A percentile compares a stretch with the other conserved stretches of the same genome.
These are phyloP conservation scores for Kurtzmaniella quercitrusa DNA, from an alignment of 1,139 yeast genomes.

Conservation along the genomic window DNA sequence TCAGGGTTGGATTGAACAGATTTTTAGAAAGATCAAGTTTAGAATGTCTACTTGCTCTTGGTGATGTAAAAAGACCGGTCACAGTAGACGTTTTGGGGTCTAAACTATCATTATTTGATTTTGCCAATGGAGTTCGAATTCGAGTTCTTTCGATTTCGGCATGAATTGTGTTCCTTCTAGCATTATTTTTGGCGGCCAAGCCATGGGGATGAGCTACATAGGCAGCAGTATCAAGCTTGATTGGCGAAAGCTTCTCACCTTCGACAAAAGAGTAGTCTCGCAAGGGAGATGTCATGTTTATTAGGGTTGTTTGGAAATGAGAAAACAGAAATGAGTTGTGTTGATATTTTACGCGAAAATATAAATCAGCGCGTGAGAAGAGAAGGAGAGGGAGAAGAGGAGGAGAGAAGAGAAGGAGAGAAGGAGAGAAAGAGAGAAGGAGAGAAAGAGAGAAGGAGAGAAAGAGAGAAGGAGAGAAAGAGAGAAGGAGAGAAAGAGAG, in stretches of 20 bases:
- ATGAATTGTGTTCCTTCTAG: conserved; percentile 26
- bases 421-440: no score
- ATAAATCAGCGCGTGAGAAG: background rate
- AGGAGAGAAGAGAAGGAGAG: background rate
- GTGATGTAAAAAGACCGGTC: conserved; percentile 11
- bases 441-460: background rate
- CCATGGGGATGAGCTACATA: conserved; percentile 42
- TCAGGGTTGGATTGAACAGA: background rate
- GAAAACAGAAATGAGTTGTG: background rate
- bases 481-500: background rate
- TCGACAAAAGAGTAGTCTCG: conserved; percentile 6
- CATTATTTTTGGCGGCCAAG: conserved; percentile 31
- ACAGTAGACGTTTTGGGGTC: conserved; percentile 16
- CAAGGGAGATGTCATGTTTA: conserved; percentile 6
- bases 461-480: background rate
- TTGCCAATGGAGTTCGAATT: conserved; percentile 6
- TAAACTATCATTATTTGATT: conserved; percentile 25
- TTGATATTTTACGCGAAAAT: background rate
- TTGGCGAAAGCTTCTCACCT: conserved; percentile 9
- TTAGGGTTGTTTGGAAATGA: background rate
- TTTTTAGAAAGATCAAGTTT: background rate
- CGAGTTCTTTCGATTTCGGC: conserved; percentile 7
- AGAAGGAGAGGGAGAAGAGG: conserved; percentile 2
- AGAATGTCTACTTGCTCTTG: background rate
- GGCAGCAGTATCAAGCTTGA: conserved; percentile 8